These are phyloP conservation scores for Suhomyces xylopsoci DNA, from an alignment of 805 yeast species.

Conservation along the genomic window DNA sequence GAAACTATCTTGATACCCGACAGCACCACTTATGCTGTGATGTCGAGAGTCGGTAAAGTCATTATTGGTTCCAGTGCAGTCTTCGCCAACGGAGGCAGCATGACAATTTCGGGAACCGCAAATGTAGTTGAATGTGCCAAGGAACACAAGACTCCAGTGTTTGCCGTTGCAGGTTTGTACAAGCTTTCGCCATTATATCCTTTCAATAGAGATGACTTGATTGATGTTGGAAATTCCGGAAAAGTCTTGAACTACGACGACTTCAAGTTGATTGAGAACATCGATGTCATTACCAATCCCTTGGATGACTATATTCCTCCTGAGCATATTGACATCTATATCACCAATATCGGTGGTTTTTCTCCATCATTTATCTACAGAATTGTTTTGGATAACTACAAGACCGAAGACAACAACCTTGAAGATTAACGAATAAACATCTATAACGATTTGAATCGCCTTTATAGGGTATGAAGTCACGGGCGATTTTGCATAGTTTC, in stretches of 20 bases:
- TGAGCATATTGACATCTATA: conserved; percentile 88
- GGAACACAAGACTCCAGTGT: conserved; percentile 93
- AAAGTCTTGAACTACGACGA: conserved; percentile 77
- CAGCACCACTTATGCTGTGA: conserved; percentile 86
- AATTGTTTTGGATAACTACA: conserved; percentile 90
- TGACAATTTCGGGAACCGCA: conserved; percentile 86
- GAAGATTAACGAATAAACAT: conserved; percentile 23
- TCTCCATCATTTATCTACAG: conserved; percentile 96
- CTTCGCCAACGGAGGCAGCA: conserved; percentile 94
- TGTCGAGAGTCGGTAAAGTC: conserved; percentile 97
- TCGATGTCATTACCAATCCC: conserved; percentile 79
- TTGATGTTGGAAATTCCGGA: conserved; percentile 93
- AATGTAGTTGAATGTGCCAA: conserved; percentile 94
- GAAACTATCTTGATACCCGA: conserved; percentile 92
- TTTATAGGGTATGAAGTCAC: background rate
- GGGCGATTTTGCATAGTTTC: background rate
- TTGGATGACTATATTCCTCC: conserved; percentile 89
- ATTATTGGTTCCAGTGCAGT: conserved; percentile 89
- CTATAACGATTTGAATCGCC: conserved; percentile 4
- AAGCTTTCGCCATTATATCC: conserved; percentile 93
- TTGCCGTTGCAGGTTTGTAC: conserved; percentile 91
- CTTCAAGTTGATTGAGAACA: conserved; percentile 62
- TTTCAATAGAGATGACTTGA: conserved; percentile 74
- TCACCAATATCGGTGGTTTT: conserved; percentile 94
- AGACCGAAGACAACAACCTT: conserved; percentile 72